These are phyloP conservation scores for Claviceps pazoutovae DNA, from an alignment of 2,329 filamentous ascomycete species.

Conservation along the genomic window DNA sequence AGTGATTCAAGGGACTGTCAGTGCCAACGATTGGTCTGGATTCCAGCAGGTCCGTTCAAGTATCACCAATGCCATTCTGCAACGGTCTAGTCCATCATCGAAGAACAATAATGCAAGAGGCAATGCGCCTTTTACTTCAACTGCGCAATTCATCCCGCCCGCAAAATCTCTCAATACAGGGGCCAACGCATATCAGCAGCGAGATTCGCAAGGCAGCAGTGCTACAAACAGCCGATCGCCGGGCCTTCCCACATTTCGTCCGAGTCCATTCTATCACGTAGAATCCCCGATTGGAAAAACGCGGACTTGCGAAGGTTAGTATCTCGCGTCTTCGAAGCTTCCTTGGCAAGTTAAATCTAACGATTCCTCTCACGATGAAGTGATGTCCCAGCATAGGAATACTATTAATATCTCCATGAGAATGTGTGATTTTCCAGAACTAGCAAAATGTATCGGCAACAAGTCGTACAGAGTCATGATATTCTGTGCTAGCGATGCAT, in stretches of 20 bases:
- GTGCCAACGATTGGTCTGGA: slow-evolving; percentile 22
- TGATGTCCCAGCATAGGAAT: slow-evolving; percentile 40
- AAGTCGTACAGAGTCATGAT: slow-evolving; percentile 61
- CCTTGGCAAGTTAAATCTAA: slow-evolving; percentile 15
- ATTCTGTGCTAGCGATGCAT: slow-evolving; percentile 59
- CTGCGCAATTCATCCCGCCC: slow-evolving; percentile 7
- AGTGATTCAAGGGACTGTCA: slow-evolving; percentile 29
- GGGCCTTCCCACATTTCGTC: slow-evolving; percentile 33
- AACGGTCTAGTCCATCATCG: slow-evolving; percentile 15
- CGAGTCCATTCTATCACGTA: slow-evolving; percentile 76
- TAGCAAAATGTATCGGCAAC: slow-evolving; percentile 44
- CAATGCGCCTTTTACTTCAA: neutral
- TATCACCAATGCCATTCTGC: slow-evolving; percentile 21
- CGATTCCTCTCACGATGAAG: slow-evolving; percentile 20
- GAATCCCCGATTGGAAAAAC: slow-evolving; percentile 49
- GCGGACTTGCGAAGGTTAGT: slow-evolving; percentile 59
- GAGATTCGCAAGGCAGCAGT: slow-evolving; percentile 7
- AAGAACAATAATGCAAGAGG: slow-evolving; percentile 7
- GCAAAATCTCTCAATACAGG: slow-evolving; percentile 11
- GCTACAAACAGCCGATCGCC: slow-evolving; percentile 11
- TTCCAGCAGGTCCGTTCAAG: slow-evolving; percentile 31
- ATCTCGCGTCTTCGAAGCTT: neutral
- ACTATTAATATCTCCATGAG: slow-evolving; percentile 32
- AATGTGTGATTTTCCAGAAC: slow-evolving; percentile 35
- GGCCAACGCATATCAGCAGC: slow-evolving; percentile 5